These are phyloP conservation scores for Glutinoglossum americanum DNA, from an alignment of 495 filamentous ascomycete species.

Conservation along the genomic window DNA sequence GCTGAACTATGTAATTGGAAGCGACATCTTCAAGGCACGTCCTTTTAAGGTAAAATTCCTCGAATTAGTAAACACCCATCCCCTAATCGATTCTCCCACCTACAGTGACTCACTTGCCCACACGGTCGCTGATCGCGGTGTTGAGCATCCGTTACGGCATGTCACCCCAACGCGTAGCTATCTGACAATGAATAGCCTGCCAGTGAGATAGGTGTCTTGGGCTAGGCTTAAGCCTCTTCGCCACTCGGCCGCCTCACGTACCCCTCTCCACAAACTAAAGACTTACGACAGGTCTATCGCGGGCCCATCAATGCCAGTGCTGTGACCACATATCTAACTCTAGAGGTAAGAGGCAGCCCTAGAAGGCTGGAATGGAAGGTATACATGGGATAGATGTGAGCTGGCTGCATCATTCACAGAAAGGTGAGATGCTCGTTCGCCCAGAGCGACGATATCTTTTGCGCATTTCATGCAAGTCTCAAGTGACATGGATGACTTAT, in stretches of 20 bases:
- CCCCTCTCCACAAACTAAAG: neutral
- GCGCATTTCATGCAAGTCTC: neutral
- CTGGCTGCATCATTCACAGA: conserved; percentile 49
- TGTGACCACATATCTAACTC: neutral
- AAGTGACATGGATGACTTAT: neutral
- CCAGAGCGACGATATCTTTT: neutral
- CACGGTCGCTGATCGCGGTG: neutral
- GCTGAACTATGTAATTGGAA: neutral
- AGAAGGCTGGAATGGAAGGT: conserved; percentile 33
- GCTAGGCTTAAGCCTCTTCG: neutral
- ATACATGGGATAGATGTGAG: conserved; percentile 43
- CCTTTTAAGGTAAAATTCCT: too few relatives aligned
- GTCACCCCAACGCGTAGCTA: neutral
- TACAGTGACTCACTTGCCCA: neutral
- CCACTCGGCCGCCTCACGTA: neutral
- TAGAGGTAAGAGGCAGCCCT: neutral
- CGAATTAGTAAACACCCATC: too few relatives aligned
- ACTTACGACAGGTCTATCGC: neutral
- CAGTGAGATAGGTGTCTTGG: neutral
- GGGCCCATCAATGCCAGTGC: neutral
- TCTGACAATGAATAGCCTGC: neutral
- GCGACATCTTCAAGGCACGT: neutral
- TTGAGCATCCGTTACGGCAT: neutral
- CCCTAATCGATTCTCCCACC: neutral
- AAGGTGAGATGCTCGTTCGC: conserved; percentile 23